These are phyloP conservation scores for Polychaeton citri DNA, from an alignment of 2,329 filamentous ascomycete genomes.

Conservation along the genomic window DNA sequence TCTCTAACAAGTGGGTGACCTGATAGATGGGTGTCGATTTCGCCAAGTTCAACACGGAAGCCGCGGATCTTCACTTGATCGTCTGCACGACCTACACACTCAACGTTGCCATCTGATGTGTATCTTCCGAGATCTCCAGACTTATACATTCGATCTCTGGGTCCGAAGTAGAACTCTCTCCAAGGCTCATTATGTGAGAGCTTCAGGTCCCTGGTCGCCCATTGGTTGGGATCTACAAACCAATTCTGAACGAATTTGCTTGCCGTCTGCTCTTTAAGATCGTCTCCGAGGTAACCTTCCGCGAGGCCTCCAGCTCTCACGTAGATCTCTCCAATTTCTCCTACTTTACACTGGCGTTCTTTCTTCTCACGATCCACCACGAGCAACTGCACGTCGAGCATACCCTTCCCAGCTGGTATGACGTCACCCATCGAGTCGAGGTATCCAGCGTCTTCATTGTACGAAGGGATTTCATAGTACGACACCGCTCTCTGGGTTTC, in stretches of 20 bases:
- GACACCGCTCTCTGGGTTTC: constrained; percentile 72
- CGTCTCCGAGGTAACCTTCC: constrained; percentile 59
- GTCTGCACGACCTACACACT: constrained; percentile 69
- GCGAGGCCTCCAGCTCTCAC: constrained; percentile 72
- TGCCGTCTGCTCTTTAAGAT: constrained; percentile 46
- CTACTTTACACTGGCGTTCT: constrained; percentile 60
- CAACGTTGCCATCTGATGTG: constrained; percentile 55
- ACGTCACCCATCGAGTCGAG: constrained; percentile 57
- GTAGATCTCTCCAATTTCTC: constrained; percentile 74
- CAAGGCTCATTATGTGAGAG: constrained; percentile 52
- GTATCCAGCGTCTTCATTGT: constrained; percentile 48
- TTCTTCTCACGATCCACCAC: constrained; percentile 60
- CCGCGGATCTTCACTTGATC: constrained; percentile 92
- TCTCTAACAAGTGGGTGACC: constrained; percentile 66
- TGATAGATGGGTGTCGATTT: constrained; percentile 77
- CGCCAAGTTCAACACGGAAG: constrained; percentile 86
- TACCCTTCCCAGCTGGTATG: constrained; percentile 73
- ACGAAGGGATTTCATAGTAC: constrained; percentile 65
- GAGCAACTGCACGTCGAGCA: constrained; percentile 77
- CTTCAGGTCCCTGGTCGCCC: constrained; percentile 51
- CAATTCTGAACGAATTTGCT: constrained; percentile 75
- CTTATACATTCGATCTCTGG: constrained; percentile 73
- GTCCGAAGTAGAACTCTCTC: constrained; percentile 66
- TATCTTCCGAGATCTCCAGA: constrained; percentile 78
- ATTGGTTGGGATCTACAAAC: constrained; percentile 65